Conservation (phyloP, 2,329 filamentous ascomycete species). For the Xylaria sp. region DNA sequence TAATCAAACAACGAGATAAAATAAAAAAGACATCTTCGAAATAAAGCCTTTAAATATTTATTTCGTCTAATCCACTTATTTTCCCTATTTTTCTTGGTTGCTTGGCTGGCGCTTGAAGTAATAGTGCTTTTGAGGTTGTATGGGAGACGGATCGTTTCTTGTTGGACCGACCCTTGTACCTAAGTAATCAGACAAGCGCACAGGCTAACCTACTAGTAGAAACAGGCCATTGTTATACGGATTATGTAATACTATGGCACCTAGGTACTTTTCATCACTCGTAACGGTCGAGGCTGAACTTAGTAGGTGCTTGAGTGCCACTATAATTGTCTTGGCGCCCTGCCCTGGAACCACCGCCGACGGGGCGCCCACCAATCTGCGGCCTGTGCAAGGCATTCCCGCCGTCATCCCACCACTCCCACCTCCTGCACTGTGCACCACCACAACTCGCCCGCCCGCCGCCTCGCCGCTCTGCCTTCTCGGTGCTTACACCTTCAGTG, state of each 20-base stretch:
- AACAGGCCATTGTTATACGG: background rate
- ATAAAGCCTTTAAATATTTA: no score
- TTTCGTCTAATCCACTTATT: background rate
- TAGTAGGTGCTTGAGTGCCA: constrained; percentile 11
- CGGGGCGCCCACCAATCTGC: constrained; percentile 27
- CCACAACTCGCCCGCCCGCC: constrained; percentile 31
- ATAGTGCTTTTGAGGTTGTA: no score
- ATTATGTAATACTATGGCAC: background rate
- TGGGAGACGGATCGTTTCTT: no score
- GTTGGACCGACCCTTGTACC: no score
- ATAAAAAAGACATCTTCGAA: no score
- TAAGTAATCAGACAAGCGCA: background rate
- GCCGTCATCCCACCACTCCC: constrained; percentile 35
- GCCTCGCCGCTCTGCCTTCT: constrained; percentile 17
- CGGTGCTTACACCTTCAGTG: background rate
- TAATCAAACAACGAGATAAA: no score
- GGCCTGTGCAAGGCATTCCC: constrained; percentile 18
- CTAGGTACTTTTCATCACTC: background rate
- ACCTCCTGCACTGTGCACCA: constrained; percentile 27
- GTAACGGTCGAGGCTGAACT: constrained; percentile 26
- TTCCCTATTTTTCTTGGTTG: no score
- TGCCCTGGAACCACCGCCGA: constrained; percentile 23
- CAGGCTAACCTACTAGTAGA: background rate
- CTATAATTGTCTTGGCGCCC: constrained; percentile 23
- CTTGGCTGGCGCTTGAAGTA: no score